A percentile compares a stretch with the other conserved stretches of the same genome.
These are phyloP conservation scores for Cryoendolithus antarcticus DNA, from an alignment of 2,329 filamentous ascomycete genomes.

Conservation along the genomic window DNA sequence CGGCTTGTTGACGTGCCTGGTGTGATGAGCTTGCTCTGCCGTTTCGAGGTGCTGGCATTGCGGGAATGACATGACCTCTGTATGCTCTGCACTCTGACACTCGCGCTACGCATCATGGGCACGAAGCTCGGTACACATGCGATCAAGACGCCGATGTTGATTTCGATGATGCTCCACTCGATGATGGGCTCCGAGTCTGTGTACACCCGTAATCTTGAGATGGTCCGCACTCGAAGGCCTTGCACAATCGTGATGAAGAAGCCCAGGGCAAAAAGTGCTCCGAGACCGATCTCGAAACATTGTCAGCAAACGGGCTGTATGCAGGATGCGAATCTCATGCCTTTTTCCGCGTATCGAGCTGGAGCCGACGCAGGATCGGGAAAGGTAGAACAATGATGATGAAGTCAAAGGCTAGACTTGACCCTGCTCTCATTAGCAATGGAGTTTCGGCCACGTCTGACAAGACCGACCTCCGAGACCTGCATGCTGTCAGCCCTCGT, in stretches of 20 bases:
- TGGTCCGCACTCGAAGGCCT: slow-evolving; percentile 39
- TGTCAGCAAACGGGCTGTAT: neutral
- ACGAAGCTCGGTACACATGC: slow-evolving; percentile 33
- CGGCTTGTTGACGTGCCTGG: neutral
- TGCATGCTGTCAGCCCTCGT: neutral
- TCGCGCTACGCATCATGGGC: slow-evolving; percentile 19
- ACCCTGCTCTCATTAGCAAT: slow-evolving; percentile 1
- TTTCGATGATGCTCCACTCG: slow-evolving; percentile 37
- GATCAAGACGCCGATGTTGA: slow-evolving; percentile 30
- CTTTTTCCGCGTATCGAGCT: slow-evolving; percentile 14
- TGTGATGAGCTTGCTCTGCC: neutral
- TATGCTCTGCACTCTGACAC: slow-evolving; percentile 1
- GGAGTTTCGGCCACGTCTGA: too few species aligned
- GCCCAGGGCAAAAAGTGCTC: slow-evolving; percentile 36
- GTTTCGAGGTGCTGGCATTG: neutral
- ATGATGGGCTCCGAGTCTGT: slow-evolving; percentile 33
- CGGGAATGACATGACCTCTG: slow-evolving; percentile 2
- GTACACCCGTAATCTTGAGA: slow-evolving; percentile 32
- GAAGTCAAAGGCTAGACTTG: slow-evolving; percentile 8
- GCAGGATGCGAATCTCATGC: neutral
- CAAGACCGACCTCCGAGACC: too few species aligned
- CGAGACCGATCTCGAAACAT: slow-evolving; percentile 25
- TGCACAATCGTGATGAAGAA: slow-evolving; percentile 41
- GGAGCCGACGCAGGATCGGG: slow-evolving; percentile 8
- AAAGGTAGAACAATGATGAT: slow-evolving; percentile 9